phyloP scores from a whole-genome alignment of 1,284 basidiomycete genomes.

The Taiwanofungus camphoratus region DNA sequence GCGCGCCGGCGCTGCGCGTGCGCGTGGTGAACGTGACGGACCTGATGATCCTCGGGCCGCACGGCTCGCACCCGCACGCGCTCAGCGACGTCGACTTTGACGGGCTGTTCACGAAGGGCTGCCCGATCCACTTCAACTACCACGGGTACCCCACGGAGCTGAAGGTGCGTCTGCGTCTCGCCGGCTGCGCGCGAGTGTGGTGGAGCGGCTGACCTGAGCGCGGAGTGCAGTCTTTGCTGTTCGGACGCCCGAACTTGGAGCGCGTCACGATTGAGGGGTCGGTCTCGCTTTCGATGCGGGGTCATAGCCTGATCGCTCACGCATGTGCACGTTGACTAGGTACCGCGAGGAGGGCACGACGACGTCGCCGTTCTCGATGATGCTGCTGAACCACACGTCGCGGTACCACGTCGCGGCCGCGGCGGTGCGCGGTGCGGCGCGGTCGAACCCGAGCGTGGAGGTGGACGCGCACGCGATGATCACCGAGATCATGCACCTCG shows the following conservation, averaged over 20 bases:
- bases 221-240: constrained; percentile 45
- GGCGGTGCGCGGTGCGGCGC: constrained; percentile 50
- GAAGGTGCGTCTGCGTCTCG: constrained; percentile 12
- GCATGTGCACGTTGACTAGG: constrained; percentile 14
- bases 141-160: constrained; percentile 77
- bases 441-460: constrained; percentile 45
- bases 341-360: constrained; percentile 68
- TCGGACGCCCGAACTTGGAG: constrained; percentile 45
- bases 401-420: constrained; percentile 57
- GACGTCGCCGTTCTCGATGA: constrained; percentile 71
- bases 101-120: constrained; percentile 67
- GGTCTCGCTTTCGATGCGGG: constrained; percentile 6
- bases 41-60: constrained; percentile 69
- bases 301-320: constrained; percentile 7
- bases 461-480: constrained; percentile 48
- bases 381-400: constrained; percentile 61
- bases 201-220: background rate
- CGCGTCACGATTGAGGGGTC: constrained; percentile 50
- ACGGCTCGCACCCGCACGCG: constrained; percentile 73
- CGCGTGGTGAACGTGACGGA: constrained; percentile 82
- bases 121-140: constrained; percentile 75
- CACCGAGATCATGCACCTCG: constrained; percentile 48
- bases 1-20: constrained; percentile 60
- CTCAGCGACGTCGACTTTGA: constrained; percentile 60
- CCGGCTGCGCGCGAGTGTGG: background rate